Evolutionary conservation across 768 basidiomycete species (phyloP), one percentile per base, ranked within the genome.

Genomic region (Mycena chlorophos): DNA sequence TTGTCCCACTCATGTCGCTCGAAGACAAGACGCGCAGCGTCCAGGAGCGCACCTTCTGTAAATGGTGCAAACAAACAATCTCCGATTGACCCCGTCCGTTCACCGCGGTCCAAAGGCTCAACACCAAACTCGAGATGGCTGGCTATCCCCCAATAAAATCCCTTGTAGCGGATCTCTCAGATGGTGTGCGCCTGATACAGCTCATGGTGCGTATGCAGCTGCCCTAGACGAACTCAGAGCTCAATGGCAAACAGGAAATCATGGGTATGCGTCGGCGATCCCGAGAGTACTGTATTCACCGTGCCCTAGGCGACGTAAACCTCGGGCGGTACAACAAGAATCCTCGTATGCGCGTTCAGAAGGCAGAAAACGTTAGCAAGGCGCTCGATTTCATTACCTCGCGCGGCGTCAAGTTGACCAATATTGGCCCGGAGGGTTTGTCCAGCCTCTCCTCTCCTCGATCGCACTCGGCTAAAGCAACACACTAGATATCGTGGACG

Each of bases 291-390:
- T 12, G 22, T 34, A 30, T 55, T 38, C 25, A 53, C 47, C 16
- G 26, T 52, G 49, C 39, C 1, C 29, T 49, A 94, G 91, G 92
- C 51, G 91, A 94, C 68, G 86, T 84, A 2, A 91, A 91, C n/a
- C 81, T 98, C 5, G 96, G 96, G n/a, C 76, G 91, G 64, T 98
- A 96, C 70, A 97, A 96, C 75, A 89, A 81, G 68, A 84, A 81
- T 53, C 96, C 97, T 0, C 79, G 86, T 30, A 94, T 98, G 79
- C 84, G 95, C 28, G 87, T 98, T 2, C 97, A 99, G 71, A 97
- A 95, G 66, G 94, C 94, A 2, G 97, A 99, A 79, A 99, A 99
- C 71, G 95, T 96, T 47, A 95, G 92, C 72, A 94, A 93, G 71
- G 97, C 97, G 0, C 73, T 99, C 43, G 91, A 96, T 62, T 98